These are phyloP conservation scores for Flagelloscypha sp. DNA, from an alignment of 768 basidiomycete genomes.

Conservation along the genomic window DNA sequence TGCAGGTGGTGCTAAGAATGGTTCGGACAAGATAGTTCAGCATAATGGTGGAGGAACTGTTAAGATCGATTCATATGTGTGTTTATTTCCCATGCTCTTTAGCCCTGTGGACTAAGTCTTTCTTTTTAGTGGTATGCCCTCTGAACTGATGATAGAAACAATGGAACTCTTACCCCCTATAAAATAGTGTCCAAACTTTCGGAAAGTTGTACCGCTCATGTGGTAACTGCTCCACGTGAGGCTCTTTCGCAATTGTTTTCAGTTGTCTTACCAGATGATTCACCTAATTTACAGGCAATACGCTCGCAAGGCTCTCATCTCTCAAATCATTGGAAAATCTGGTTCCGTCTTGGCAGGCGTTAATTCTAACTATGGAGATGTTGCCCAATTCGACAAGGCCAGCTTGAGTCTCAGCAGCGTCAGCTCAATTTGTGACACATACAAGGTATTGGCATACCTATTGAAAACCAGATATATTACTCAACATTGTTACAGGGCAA, in stretches of 20 bases:
- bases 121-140: too few species aligned
- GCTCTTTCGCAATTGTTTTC: too few species aligned
- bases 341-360: conserved; percentile 2
- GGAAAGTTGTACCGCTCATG: conserved; percentile 5
- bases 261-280: too few species aligned
- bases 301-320: background rate
- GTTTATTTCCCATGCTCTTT: too few species aligned
- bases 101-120: too few species aligned
- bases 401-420: conserved; percentile 2
- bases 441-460: too few species aligned
- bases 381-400: conserved; percentile 1
- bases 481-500: too few species aligned
- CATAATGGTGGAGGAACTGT: conserved; percentile 11
- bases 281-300: conserved; percentile 1
- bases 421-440: background rate
- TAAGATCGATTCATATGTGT: conserved; percentile 7
- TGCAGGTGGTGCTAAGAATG: conserved; percentile 1
- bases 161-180: too few species aligned
- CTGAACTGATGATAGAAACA: too few species aligned
- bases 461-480: too few species aligned
- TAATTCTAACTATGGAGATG: conserved; percentile 5
- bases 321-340: conserved; percentile 2
- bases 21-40: conserved; percentile 8
- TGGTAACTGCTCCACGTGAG: conserved; percentile 4
- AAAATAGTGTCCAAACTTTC: conserved; percentile 6